These are phyloP conservation scores for Adansonia grandidieri DNA, from an alignment of 441 rosid species.

Conservation along the genomic window DNA sequence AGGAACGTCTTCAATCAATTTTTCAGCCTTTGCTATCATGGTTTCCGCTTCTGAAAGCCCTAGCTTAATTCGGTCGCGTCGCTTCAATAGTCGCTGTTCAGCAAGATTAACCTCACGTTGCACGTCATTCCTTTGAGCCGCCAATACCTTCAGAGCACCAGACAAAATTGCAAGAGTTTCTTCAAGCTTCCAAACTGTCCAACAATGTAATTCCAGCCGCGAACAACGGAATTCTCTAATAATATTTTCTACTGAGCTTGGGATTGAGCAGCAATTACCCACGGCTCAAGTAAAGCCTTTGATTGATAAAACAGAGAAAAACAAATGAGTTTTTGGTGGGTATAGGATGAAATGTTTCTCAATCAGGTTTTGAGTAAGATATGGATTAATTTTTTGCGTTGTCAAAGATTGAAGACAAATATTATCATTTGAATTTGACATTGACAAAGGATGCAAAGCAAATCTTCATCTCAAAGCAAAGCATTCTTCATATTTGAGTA, in stretches of 20 bases:
- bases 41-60: background rate
- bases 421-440: background rate
- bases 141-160: background rate
- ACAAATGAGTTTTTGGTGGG: background rate
- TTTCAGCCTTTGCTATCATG: background rate
- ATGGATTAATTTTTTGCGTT: too few species aligned
- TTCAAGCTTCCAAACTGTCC: background rate
- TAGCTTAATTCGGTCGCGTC: background rate
- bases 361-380: too few species aligned
- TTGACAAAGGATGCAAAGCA: background rate
- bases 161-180: too few species aligned
- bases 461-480: background rate
- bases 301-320: too few species aligned
- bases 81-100: background rate
- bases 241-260: background rate
- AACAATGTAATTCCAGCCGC: constrained; percentile 1
- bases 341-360: background rate
- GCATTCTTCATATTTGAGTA: too few species aligned
- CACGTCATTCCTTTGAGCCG: background rate
- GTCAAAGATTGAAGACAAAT: too few species aligned
- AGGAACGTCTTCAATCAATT: background rate
- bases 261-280: background rate
- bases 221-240: background rate
- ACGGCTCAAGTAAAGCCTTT: background rate
- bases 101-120: background rate